Evolutionary conservation across 192 early-diverging fungal species (phyloP), one percentile per base, ranked within the genome.

Genomic region (Backusella luteola): DNA sequence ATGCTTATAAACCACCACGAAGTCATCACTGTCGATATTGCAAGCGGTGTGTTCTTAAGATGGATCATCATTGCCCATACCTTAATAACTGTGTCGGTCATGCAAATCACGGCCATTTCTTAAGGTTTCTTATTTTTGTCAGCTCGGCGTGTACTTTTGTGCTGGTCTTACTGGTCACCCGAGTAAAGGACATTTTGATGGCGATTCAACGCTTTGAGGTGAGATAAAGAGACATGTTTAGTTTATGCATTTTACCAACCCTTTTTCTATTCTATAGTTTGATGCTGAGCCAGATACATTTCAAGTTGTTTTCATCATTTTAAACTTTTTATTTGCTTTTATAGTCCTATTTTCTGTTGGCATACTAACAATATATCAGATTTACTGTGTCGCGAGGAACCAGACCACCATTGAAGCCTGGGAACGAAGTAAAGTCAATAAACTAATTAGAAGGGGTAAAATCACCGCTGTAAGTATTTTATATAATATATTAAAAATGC

Each of bases 31-130:
- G 94, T 78, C 78, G 89, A 8, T 87, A 87, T 52, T 96, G 94
- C 78, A 86, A 90, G 52, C 87, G 89, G 17, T 96, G 94, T 84
- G 91, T 96, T 26, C 87, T 96, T 39, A 96, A 93, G 79, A 94
- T 96, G 94, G 94, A 96, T 77, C 94, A 96, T 78, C 94, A 96
- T 76, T 96, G 94, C 72, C 97, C 96, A 4, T 99, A 95, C 94
- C 91, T 97, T 73, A 88, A 92, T 83, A 93, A 96, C 82, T 97
- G 96, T 80, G 86, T 99, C 70, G 93, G 94, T 68, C 81, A 93
- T 83, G 83, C 75, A 72, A 92, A 96, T 85, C 86, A 90, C 76
- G 81, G 85, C 19, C 91, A 98, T 79, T 93, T 93, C 76, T 56
- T 95, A 26, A 92, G 97, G 1, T 94, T 99, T 85, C 84, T 95